Base-by-base conservation (phyloP, 2,329 filamentous ascomycete genomes). In the Hypoxylon sp. region DNA sequence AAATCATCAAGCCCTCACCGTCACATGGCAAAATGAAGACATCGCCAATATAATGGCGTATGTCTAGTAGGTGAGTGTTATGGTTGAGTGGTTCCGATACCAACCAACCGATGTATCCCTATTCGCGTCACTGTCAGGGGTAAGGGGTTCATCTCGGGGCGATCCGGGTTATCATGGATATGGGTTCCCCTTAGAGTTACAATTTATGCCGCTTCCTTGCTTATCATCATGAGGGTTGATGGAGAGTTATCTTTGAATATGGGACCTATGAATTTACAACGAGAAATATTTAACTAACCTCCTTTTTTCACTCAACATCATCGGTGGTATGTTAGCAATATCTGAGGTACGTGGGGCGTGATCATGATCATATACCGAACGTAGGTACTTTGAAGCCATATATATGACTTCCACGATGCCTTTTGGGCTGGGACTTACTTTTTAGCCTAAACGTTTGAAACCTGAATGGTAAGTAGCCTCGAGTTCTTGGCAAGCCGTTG, bases 371-470 rank as follows among this genome's bases (percentile, higher is more conserved):
- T 59, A 63, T 61, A 67, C 59, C 54, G 48, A 57, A 52, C 47
- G 46, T 61, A 70, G 35, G 59, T 51, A 54, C 52, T 59, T n/a
- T 52, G 47, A 62, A 65, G 48, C 44, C 53, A 48, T 39, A 35
- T 52, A 11, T 37, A 26, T 52, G 19, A 37, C 17, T 51, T 39
- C 39, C 63, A 54, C 59, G 17, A 24, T 59, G 44, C 19, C 59
- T 35, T 53, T 60, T 31, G 14, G 54, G 55, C 31, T 52, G 29
- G 50, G 24, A 5, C 19, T 46, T 22, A n/a, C 46, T 31, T 53
- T 65, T 70, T 70, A 70, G 68, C 53, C 68, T 70, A 68, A 70
- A 66, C n/a, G 14, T 2, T 67, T 59, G 60, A 65, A 59, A 64
- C 55, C 51, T 44, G 59, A 57, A 44, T 48, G 35, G 24, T n/a